Base-by-base conservation (phyloP, 306 rosid species). In the Quercus alba region DNA sequence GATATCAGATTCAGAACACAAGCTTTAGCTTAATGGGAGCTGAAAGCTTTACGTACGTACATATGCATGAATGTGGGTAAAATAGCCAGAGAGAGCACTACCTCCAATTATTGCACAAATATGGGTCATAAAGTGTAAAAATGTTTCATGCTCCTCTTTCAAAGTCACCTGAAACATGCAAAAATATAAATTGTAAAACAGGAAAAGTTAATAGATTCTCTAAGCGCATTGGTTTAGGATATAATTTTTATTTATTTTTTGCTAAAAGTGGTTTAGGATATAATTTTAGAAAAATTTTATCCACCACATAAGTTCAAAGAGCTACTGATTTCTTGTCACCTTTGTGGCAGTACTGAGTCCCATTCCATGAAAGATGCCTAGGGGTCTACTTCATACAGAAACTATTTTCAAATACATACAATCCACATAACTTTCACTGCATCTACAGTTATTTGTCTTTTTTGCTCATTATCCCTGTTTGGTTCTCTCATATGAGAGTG, bases 71-170 rank as follows among this genome's bases (percentile, higher is more conserved):
- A 49, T 12, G 15, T 17, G 2, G 19, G 69, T 25, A 70, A 23
- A 7, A 25, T 6, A 21, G 19, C 14, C 72, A 71, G 80, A 56
- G 52, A 72, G 70, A 67, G 38, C 17, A 58, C 6, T 90, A 94
- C 98, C 98, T 90, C 98, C 98, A 81, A 94, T 67, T 69, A 94
- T 92, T 77, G 98, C 98, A 82, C 90, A 92, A 77, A 94, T 33
- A 79, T 90, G 87, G 76, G 98, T 94, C 88, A 94, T 57, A 85
- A 94, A 94, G 77, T 94, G 98, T 59, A 92, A 82, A 84, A 92
- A 92, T 19, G 97, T 92, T 66, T 66, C 84, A 74, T 85, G 97
- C 80, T 89, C 94, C 84, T 90, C 98, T 80, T 81, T 92, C 49
- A 88, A 89, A 62, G 84, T 92, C 85, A 94, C 98, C 97, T 94